phyloP scores from a whole-genome alignment of 495 filamentous ascomycete species.

The Ramalina intermedia region DNA sequence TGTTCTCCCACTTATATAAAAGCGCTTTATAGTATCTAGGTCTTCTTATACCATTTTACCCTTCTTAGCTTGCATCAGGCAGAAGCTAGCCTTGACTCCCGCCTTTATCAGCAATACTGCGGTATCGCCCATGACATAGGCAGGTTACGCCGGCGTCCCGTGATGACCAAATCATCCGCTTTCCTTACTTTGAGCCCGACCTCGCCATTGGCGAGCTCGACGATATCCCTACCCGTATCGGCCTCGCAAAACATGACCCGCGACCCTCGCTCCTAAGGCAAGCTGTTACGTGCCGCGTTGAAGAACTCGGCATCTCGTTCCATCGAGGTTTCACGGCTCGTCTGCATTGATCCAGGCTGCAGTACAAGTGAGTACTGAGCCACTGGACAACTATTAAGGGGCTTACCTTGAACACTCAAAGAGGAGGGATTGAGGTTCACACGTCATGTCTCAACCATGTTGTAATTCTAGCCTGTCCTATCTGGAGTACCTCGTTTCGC shows the following conservation, averaged over 20 bases:
- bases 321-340: background rate
- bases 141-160: conserved; percentile 46
- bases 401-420: no score
- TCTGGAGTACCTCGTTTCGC: conserved; percentile 56
- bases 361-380: no score
- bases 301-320: conserved; percentile 46
- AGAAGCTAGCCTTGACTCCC: conserved; percentile 54
- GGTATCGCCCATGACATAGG: conserved; percentile 49
- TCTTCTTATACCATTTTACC: background rate
- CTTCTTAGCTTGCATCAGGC: conserved; percentile 56
- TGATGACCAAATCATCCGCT: conserved; percentile 62
- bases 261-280: conserved; percentile 39
- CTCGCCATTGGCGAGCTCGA: conserved; percentile 36
- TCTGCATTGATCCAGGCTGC: no score
- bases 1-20: no score
- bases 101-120: conserved; percentile 48
- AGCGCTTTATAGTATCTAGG: background rate
- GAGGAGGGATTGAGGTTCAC: no score
- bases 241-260: conserved; percentile 43
- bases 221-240: conserved; percentile 1
- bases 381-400: no score
- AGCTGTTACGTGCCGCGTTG: conserved; percentile 42
- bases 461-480: conserved; percentile 72
- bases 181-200: conserved; percentile 49
- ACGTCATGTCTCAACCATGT: no score